Percentiles rank a stretch among this genome's conserved stretches.
These are phyloP conservation scores for Conticribra weissflogii DNA, from an alignment of 108 stramenopile genomes.

Conservation along the genomic window DNA sequence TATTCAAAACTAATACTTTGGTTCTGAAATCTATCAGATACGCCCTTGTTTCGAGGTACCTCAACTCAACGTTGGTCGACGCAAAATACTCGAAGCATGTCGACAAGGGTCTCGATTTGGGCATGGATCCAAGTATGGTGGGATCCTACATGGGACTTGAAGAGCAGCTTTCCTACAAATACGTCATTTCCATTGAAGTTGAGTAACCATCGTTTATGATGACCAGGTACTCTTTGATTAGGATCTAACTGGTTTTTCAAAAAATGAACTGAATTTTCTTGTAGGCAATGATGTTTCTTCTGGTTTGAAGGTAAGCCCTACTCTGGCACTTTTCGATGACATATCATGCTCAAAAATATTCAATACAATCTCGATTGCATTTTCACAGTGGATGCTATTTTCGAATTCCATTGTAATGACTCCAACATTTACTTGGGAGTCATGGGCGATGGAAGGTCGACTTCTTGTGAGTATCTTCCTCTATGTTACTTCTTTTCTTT, in stretches of 20 bases:
- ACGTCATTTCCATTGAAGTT: slow-evolving; percentile 56
- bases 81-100: slow-evolving; percentile 57
- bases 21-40: too few species aligned
- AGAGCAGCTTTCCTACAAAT: slow-evolving; percentile 51
- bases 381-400: slow-evolving; percentile 50
- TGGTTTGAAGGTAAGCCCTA: slow-evolving; percentile 16
- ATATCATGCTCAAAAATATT: too few species aligned
- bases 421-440: slow-evolving; percentile 40
- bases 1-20: too few species aligned
- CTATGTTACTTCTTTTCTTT: too few species aligned
- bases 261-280: neutral
- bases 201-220: too few species aligned
- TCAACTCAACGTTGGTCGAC: slow-evolving; percentile 65
- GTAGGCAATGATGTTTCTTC: slow-evolving; percentile 38
- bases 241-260: too few species aligned
- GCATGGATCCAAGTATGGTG: slow-evolving; percentile 13
- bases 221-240: too few species aligned
- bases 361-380: too few species aligned
- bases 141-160: slow-evolving; percentile 35
- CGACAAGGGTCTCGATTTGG: slow-evolving; percentile 15
- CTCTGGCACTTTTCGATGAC: neutral
- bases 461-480: neutral
- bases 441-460: slow-evolving; percentile 56
- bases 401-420: slow-evolving; percentile 53
- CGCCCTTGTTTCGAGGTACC: slow-evolving; percentile 65